Percentiles rank a stretch among this genome's conserved stretches.
Conservation (phyloP, 176 grass and related monocot genomes). For the Urochloa ruziziensis region DNA sequence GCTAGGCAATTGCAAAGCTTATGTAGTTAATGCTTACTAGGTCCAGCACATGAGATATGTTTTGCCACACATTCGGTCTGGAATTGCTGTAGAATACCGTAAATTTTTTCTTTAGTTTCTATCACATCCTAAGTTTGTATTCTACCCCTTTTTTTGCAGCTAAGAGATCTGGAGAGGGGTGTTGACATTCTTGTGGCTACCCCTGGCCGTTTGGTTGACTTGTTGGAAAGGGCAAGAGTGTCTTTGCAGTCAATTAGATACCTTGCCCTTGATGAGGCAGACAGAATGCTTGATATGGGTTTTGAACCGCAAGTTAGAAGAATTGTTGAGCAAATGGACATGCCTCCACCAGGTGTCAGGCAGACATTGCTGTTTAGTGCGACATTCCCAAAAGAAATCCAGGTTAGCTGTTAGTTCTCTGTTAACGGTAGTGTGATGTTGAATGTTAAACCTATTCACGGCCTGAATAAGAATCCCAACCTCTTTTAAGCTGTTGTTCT, state of each 20-base stretch:
- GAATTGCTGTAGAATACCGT: background rate
- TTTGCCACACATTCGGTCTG: too few species aligned
- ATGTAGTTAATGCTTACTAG: background rate
- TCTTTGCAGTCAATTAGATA: slow-evolving; percentile 80
- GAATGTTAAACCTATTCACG: background rate
- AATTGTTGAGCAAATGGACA: slow-evolving; percentile 98
- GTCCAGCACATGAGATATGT: too few species aligned
- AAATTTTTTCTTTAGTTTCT: background rate
- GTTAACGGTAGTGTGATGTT: background rate
- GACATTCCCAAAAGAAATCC: slow-evolving; percentile 92
- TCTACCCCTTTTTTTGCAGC: slow-evolving; percentile 48
- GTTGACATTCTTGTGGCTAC: slow-evolving; percentile 99
- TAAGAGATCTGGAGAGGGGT: slow-evolving; percentile 93
- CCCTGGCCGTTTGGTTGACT: slow-evolving; percentile 92
- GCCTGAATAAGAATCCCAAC: background rate
- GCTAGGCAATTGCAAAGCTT: background rate
- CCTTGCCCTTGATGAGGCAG: slow-evolving; percentile 94
- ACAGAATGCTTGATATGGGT: slow-evolving; percentile 99
- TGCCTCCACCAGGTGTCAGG: slow-evolving; percentile 70
- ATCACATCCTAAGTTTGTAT: background rate
- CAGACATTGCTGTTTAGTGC: slow-evolving; percentile 97
- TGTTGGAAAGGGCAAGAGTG: slow-evolving; percentile 87
- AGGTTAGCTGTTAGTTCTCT: slow-evolving; percentile 50
- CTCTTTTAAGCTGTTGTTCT: background rate
- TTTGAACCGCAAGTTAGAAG: slow-evolving; percentile 97